Evolutionary conservation across 208 protist genomes (phyloP).

Genomic region (Naegleria fowleri): DNA sequence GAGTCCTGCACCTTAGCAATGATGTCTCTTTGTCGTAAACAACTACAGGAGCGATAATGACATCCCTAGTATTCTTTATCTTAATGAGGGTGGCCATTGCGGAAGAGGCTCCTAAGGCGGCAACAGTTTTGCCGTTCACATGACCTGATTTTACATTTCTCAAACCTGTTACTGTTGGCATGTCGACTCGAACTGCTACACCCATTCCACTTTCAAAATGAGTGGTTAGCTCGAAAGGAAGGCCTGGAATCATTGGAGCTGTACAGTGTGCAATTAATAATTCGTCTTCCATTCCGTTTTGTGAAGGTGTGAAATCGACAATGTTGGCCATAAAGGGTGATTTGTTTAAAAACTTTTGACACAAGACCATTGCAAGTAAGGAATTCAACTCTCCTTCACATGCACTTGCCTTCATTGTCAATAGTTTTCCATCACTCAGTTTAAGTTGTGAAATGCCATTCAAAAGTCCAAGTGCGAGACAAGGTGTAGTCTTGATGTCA

Average conservation of each 20-base stretch:
- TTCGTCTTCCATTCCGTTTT: neutral
- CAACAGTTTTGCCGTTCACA: neutral
- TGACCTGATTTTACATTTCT: neutral
- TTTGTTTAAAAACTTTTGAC: constrained; percentile 5
- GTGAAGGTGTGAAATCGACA: neutral
- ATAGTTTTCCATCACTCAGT: neutral
- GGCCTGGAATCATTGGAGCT: neutral
- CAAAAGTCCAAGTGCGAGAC: neutral
- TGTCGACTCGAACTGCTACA: neutral
- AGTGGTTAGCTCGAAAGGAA: neutral
- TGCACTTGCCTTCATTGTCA: neutral
- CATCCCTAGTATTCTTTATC: neutral
- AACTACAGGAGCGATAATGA: neutral
- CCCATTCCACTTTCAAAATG: neutral
- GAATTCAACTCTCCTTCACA: neutral
- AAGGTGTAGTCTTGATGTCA: neutral
- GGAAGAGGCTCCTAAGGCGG: neutral
- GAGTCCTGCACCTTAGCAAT: neutral
- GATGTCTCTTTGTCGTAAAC: neutral
- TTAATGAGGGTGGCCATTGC: neutral
- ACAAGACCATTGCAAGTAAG: neutral
- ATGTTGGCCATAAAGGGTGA: neutral
- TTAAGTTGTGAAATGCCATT: neutral
- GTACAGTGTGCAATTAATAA: neutral
- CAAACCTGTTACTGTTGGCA: neutral